These are phyloP conservation scores for Coemansia aciculifera DNA, from an alignment of 192 early-diverging fungal species.

Conservation along the genomic window DNA sequence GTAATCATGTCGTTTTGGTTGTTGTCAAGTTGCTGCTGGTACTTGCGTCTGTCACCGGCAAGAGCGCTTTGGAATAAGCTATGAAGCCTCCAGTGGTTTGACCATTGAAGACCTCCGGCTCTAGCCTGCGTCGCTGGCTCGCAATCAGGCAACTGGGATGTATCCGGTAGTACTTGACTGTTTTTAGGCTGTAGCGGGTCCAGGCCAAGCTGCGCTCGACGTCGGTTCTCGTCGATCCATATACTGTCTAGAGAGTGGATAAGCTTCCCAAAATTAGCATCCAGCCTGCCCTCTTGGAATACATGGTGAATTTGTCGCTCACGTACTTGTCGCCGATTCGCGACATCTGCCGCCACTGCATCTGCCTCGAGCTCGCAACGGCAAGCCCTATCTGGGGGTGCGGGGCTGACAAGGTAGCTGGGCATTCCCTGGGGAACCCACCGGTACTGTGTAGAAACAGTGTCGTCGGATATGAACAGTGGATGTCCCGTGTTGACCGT, in stretches of 20 bases:
- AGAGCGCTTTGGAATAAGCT: conserved; percentile 44
- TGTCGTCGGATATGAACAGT: conserved; percentile 11
- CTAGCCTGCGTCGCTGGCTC: neutral
- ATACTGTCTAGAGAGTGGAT: conserved; percentile 63
- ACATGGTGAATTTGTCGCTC: conserved; percentile 58
- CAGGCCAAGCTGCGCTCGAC: conserved; percentile 41
- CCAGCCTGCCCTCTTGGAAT: conserved; percentile 32
- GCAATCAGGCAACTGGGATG: neutral
- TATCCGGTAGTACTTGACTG: conserved; percentile 8
- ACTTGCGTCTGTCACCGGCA: conserved; percentile 11
- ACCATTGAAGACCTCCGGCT: conserved; percentile 24
- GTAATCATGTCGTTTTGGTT: neutral
- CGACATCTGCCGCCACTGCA: conserved; percentile 58
- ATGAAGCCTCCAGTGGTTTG: conserved; percentile 43
- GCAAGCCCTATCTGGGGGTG: conserved; percentile 56
- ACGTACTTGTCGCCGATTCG: conserved; percentile 59
- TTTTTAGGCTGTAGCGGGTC: conserved; percentile 13
- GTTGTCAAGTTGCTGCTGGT: neutral
- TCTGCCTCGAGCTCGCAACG: conserved; percentile 81
- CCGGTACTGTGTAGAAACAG: conserved; percentile 12
- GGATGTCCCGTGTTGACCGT: neutral
- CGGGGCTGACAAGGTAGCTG: conserved; percentile 33
- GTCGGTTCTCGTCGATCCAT: conserved; percentile 65
- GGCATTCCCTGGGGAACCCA: conserved; percentile 41
- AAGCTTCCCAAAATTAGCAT: conserved; percentile 41